A percentile compares a stretch with the other conserved stretches of the same genome.
Evolutionary conservation across 176 grass and related monocot species (phyloP).

Genomic region (Pharus latifolius): DNA sequence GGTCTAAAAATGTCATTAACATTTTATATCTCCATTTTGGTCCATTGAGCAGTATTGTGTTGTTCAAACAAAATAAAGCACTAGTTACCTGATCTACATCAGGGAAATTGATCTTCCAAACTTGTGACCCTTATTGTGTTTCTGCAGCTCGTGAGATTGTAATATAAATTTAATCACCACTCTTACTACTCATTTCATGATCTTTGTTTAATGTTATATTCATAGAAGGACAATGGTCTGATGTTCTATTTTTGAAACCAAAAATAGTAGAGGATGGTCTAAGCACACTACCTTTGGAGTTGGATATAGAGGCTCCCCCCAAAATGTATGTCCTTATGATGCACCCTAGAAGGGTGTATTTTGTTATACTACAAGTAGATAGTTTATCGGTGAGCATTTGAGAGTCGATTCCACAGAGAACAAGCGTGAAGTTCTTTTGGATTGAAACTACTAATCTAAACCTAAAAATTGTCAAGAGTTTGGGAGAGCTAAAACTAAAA

Average conservation of each 20-base stretch:
- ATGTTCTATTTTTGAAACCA: not conserved
- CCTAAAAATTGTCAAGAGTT: no score
- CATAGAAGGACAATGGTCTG: not conserved
- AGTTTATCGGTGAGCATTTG: no score
- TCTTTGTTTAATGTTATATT: not conserved
- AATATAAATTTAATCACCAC: no score
- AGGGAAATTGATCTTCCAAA: not conserved
- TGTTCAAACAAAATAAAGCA: not conserved
- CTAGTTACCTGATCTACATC: not conserved
- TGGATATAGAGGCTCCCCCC: not conserved
- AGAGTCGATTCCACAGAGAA: no score
- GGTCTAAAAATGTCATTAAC: not conserved
- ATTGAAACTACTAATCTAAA: no score
- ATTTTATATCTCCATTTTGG: not conserved
- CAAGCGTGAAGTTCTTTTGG: no score
- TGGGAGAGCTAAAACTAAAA: no score
- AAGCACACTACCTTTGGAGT: not conserved
- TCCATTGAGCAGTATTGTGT: no score
- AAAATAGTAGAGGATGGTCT: not conserved
- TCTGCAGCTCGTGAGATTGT: not conserved
- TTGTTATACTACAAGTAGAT: no score
- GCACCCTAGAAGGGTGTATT: no score
- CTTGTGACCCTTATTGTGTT: not conserved
- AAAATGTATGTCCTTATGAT: no score
- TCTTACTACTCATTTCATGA: not conserved